A percentile compares a stretch with the other conserved stretches of the same genome.
phyloP scores from a whole-genome alignment of 83 land plant species.

The Isoetes engelmannii region DNA sequence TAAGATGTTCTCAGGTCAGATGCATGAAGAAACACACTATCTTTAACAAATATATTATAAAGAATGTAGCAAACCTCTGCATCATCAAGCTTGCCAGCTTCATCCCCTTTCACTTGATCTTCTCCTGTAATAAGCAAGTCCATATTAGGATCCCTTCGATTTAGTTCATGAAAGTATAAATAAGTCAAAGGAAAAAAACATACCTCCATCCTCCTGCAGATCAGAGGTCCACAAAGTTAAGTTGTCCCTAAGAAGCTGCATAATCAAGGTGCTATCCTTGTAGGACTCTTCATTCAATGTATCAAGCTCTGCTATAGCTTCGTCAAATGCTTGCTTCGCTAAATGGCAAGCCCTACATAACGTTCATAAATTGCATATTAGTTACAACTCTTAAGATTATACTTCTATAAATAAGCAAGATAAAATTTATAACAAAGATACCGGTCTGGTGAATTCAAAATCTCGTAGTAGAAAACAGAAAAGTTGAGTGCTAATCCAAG shows the following conservation, averaged over 20 bases:
- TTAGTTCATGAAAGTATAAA: not conserved
- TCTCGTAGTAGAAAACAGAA: conserved; percentile 36
- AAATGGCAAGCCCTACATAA: conserved; percentile 21
- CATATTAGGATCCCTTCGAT: too few species aligned
- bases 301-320: conserved; percentile 24
- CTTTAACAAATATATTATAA: too few species aligned
- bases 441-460: conserved; percentile 25
- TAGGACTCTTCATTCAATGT: conserved; percentile 22
- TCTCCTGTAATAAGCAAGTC: too few species aligned
- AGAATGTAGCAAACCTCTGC: too few species aligned
- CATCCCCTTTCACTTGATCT: too few species aligned
- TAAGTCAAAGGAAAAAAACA: not conserved
- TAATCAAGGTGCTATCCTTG: conserved; percentile 25
- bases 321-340: conserved; percentile 25
- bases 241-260: conserved; percentile 25
- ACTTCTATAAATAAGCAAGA: too few species aligned
- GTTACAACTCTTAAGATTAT: too few species aligned
- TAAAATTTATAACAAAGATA: too few species aligned
- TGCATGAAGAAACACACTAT: too few species aligned
- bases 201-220: conserved; percentile 21
- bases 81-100: too few species aligned
- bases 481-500: conserved; percentile 36
- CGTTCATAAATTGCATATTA: not conserved
- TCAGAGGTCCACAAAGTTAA: conserved; percentile 21
- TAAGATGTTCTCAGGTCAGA: too few species aligned